Conservation (phyloP, 2,329 filamentous ascomycete genomes). For the Chaetomium olivaceum region DNA sequence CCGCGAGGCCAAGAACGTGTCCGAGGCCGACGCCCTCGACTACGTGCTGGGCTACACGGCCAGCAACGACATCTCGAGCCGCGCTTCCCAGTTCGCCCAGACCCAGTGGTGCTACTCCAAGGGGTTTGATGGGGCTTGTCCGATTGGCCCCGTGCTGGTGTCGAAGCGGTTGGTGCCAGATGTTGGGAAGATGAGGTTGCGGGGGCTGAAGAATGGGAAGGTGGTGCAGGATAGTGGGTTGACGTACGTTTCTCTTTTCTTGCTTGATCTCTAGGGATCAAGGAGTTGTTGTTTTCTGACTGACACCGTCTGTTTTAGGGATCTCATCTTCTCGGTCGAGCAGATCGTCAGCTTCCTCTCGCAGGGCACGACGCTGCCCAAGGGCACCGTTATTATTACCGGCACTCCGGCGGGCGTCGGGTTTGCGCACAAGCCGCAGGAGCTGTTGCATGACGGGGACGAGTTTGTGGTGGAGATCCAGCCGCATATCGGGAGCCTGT, state of each 20-base stretch:
- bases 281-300: constrained; percentile 21
- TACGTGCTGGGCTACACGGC: constrained; percentile 62
- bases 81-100: constrained; percentile 55
- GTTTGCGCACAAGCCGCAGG: constrained; percentile 41
- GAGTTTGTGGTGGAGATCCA: constrained; percentile 48
- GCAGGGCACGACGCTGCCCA: constrained; percentile 45
- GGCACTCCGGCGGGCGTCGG: constrained; percentile 48
- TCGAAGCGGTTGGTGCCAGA: constrained; percentile 46
- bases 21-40: constrained; percentile 55
- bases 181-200: constrained; percentile 43
- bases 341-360: constrained; percentile 47
- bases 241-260: constrained; percentile 29
- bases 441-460: constrained; percentile 43
- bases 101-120: constrained; percentile 61
- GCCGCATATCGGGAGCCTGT: constrained; percentile 46
- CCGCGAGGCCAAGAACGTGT: constrained; percentile 53
- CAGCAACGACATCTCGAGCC: constrained; percentile 63
- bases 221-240: constrained; percentile 48
- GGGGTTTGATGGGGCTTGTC: constrained; percentile 58
- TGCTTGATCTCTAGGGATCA: too few species aligned
- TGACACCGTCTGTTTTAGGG: constrained; percentile 38
- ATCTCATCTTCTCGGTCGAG: constrained; percentile 56
- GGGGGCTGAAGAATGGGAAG: constrained; percentile 52
- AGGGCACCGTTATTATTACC: constrained; percentile 47
- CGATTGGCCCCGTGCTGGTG: constrained; percentile 54